Base-by-base conservation (phyloP, 768 basidiomycete genomes). In the Steccherinum ochraceum region DNA sequence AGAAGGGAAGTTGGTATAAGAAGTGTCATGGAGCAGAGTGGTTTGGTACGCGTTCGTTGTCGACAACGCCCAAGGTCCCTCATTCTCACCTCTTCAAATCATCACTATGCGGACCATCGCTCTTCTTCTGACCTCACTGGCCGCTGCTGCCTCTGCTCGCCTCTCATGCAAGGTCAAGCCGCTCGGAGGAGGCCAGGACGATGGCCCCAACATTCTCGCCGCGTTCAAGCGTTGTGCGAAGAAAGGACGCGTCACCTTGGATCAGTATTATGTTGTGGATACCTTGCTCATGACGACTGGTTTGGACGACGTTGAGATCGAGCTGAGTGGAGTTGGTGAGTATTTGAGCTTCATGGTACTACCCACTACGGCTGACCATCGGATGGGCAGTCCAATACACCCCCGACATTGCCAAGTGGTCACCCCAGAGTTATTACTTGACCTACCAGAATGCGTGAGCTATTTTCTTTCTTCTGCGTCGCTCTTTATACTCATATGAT, bases 401-500 rank as follows among this genome's bases (percentile, higher is more conserved):
- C 12, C 68, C 72, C 3, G 66, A 72, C 53, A 71, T 74, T 26
- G 60, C 64, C 0, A 73, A 74, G 55, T 74, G 72, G 72, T 61
- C 59, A 5, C 65, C 65, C 12, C 61, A 66, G 48, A 67, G 68
- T 25, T 68, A 65, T 55, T 71, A 63, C 62, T 55, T 75, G 52
- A 68, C 64, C 12, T 74, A 69, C 56, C 74, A 74, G 58, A 74
- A 73, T 46, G 71, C 67, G 71, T 74, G 40, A 1, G 64, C 56
- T 41, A n/a, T 51, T 35, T 7, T 35, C 30, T 35, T 7, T 35
- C 30, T 55, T 25, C 20, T 24, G 13, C n/a, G 5, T 30, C 24
- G 24, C 43, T 45, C n/a, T n/a, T n/a, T n/a, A n/a, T n/a, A n/a
- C n/a, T n/a, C n/a, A n/a, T n/a, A n/a, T n/a, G n/a, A n/a, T n/a